Evolutionary conservation across 2,329 filamentous ascomycete species (phyloP).

Genomic region (Pseudogymnoascus sp.): DNA sequence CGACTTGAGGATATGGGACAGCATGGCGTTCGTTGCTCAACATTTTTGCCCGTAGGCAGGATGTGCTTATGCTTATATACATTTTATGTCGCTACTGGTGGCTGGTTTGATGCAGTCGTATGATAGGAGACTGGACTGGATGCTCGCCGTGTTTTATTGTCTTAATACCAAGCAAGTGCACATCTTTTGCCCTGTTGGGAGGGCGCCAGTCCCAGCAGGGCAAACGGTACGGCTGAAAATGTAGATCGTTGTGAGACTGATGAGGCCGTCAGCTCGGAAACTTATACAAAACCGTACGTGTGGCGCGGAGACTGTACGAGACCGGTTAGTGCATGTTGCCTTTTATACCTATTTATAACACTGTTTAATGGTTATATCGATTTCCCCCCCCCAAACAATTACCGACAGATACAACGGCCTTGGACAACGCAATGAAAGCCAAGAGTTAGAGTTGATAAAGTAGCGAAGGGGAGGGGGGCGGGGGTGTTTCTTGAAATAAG

Average conservation of each 20-base stretch:
- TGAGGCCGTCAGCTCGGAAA: no score
- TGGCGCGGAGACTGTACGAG: not conserved
- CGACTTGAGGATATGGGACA: not conserved
- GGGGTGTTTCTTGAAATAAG: not conserved
- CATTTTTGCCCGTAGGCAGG: not conserved
- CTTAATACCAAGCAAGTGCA: not conserved
- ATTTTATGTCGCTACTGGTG: not conserved
- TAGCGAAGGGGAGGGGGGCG: not conserved
- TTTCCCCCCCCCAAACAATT: not conserved
- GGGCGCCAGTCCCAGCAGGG: not conserved
- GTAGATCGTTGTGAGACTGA: not conserved
- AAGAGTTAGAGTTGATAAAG: not conserved
- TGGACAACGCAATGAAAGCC: not conserved
- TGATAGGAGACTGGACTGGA: not conserved
- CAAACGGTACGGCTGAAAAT: not conserved
- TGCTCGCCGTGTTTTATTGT: not conserved
- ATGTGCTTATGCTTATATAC: not conserved
- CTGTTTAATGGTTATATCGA: not conserved
- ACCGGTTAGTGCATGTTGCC: not conserved
- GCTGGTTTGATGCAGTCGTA: not conserved
- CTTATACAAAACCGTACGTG: no score
- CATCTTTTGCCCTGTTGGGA: not conserved
- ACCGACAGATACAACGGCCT: not conserved
- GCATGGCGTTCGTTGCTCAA: not conserved
- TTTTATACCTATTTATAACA: not conserved